phyloP scores from a whole-genome alignment of 2,329 filamentous ascomycete genomes.

The Ophiostoma pallidulum region DNA sequence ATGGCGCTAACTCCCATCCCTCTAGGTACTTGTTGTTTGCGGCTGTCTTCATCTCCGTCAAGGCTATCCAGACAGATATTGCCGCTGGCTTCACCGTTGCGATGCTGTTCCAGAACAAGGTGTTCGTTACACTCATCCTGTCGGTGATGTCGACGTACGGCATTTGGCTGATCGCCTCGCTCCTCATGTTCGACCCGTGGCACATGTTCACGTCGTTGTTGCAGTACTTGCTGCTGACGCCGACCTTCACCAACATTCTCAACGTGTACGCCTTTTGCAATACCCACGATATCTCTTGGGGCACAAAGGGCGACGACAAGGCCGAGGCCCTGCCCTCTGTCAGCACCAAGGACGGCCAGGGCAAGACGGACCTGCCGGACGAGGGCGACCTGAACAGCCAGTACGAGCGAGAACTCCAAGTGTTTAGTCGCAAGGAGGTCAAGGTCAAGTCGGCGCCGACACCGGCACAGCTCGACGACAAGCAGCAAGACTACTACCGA shows the following conservation, averaged over 20 bases:
- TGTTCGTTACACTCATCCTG: conserved; percentile 90
- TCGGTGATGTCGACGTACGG: conserved; percentile 87
- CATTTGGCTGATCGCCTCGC: conserved; percentile 81
- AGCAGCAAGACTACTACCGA: conserved; percentile 97
- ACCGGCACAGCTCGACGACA: conserved; percentile 54
- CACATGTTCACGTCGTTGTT: conserved; percentile 96
- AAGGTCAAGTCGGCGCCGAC: conserved; percentile 56
- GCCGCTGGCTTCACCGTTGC: conserved; percentile 57
- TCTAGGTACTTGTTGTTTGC: conserved; percentile 82
- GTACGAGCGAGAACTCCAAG: conserved; percentile 74
- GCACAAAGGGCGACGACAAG: conserved; percentile 96
- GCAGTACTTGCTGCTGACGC: conserved; percentile 90
- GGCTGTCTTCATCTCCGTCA: conserved; percentile 86
- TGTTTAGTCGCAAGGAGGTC: conserved; percentile 65
- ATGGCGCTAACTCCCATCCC: conserved; percentile 17
- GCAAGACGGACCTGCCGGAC: conserved; percentile 92
- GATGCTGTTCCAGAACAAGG: conserved; percentile 72
- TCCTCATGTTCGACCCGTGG: conserved; percentile 97
- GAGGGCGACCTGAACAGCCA: conserved; percentile 92
- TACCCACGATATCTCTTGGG: conserved; percentile 95
- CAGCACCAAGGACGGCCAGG: conserved; percentile 76
- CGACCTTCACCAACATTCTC: conserved; percentile 95
- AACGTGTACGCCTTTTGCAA: conserved; percentile 85
- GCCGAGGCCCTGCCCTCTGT: conserved; percentile 82
- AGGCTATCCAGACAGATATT: conserved; percentile 67